Conservation (phyloP, 495 filamentous ascomycete genomes). For the Hyaloscypha hepaticicola region DNA sequence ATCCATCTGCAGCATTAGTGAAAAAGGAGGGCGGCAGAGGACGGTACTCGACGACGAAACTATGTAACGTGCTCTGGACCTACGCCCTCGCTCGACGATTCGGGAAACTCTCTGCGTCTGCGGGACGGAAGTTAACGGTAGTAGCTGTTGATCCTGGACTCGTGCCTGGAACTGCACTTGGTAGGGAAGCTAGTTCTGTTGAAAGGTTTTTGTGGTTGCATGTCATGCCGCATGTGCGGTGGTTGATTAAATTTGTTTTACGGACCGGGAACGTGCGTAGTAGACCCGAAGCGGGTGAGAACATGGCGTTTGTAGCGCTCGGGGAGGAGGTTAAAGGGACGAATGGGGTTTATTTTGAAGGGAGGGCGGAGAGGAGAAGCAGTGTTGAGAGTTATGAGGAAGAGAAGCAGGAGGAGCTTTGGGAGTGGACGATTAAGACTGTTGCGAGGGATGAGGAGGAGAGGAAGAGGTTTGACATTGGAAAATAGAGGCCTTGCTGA, state of each 20-base stretch:
- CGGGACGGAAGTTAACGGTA: conserved; percentile 34
- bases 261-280: conserved; percentile 36
- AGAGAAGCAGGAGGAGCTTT: conserved; percentile 47
- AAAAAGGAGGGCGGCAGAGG: conserved; percentile 31
- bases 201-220: conserved; percentile 27
- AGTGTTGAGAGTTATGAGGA: conserved; percentile 41
- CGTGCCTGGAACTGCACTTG: conserved; percentile 47
- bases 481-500: background rate
- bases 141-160: conserved; percentile 45
- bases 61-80: conserved; percentile 35
- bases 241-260: conserved; percentile 33
- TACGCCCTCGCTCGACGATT: conserved; percentile 43
- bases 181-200: conserved; percentile 32
- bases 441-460: background rate
- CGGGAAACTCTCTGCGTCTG: conserved; percentile 15
- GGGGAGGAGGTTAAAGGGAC: background rate
- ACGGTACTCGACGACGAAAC: conserved; percentile 33
- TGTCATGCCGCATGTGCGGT: conserved; percentile 39
- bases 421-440: conserved; percentile 46
- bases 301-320: background rate
- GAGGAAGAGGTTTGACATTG: background rate
- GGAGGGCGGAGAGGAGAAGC: conserved; percentile 35
- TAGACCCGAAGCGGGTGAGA: conserved; percentile 31
- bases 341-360: conserved; percentile 44
- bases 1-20: conserved; percentile 27